Conservation (phyloP, 768 basidiomycete genomes). For the Agrocybe pediades region DNA sequence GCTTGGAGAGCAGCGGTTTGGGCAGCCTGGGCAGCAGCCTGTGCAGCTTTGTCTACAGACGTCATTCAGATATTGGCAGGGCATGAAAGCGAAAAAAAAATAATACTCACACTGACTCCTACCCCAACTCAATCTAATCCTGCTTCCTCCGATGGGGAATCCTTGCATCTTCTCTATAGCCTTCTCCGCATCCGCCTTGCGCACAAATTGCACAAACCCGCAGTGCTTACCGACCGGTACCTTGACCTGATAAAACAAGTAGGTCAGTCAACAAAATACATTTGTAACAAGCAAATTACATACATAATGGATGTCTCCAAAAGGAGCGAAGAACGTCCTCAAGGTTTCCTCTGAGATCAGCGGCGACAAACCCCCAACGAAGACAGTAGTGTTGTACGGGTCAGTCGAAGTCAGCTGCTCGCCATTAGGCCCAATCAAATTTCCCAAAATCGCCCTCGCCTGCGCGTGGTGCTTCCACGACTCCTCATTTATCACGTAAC, state of each 20-base stretch:
- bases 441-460: constrained; percentile 79
- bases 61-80: constrained; percentile 1
- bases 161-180: constrained; percentile 98
- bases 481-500: constrained; percentile 68
- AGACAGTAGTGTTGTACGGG: constrained; percentile 96
- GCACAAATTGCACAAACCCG: constrained; percentile 94
- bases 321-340: constrained; percentile 89
- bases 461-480: constrained; percentile 87
- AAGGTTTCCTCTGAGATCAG: constrained; percentile 90
- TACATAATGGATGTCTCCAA: constrained; percentile 92
- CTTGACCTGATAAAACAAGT: constrained; percentile 64
- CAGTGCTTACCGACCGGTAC: constrained; percentile 97
- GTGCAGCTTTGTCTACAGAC: constrained; percentile 79
- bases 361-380: constrained; percentile 89
- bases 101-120: constrained; percentile 83
- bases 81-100: constrained; percentile 1
- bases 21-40: constrained; percentile 83
- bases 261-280: not conserved
- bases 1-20: constrained; percentile 71
- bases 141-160: constrained; percentile 89
- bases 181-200: constrained; percentile 87
- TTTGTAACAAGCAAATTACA: constrained; percentile 25
- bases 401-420: constrained; percentile 87
- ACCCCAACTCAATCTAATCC: constrained; percentile 92
- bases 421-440: constrained; percentile 83